Evolutionary conservation across 2,329 filamentous ascomycete genomes (phyloP), one percentile per base, ranked within the genome.

Genomic region (Diaporthe sp.): DNA sequence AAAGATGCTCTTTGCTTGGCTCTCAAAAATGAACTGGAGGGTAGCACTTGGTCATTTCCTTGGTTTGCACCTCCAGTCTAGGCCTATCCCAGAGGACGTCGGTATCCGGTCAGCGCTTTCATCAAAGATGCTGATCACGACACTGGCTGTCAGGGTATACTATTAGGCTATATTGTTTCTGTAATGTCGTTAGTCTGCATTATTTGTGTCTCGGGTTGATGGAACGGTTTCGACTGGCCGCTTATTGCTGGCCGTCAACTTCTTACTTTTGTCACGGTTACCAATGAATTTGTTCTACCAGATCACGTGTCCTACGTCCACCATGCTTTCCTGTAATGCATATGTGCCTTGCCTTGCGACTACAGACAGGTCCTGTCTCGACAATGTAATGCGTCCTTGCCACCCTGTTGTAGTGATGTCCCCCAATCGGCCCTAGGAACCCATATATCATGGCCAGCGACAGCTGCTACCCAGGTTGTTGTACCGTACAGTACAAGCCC

Each of bases 11-110:
- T 67, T 51, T 53, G 37, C 25, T 67, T 42, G 39, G 51, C 75
- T 67, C 60, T 60, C 37, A 42, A 39, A 67, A 42, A 76, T 65
- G 75, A 76, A 72, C 68, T 76, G 75, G 75, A 74, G 71, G 75
- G 75, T 75, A 37, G 75, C 65, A 34, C 51, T 42, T 70, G 49
- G 51, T 42, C 12, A 17, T 72, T 76, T 73, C 49, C 51, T 68
- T 67, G 42, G 57, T 25, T 49, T 34, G 72, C 68, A 63, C 63
- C 71, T 55, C 71, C 44, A 67, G 58, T 72, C 25, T 53, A 31
- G 20, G 44, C 58, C 49, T 57, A 34, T 34, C 60, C 34, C 47
- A 73, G 58, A 73, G 58, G 71, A 63, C 71, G 58, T 55, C 71
- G 25, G 20, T 51, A 28, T 65, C n/a, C 10, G 12, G 20, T 65